These are phyloP conservation scores for Sugiyamaella castrensis DNA, from an alignment of 1,139 yeast genomes.

Conservation along the genomic window DNA sequence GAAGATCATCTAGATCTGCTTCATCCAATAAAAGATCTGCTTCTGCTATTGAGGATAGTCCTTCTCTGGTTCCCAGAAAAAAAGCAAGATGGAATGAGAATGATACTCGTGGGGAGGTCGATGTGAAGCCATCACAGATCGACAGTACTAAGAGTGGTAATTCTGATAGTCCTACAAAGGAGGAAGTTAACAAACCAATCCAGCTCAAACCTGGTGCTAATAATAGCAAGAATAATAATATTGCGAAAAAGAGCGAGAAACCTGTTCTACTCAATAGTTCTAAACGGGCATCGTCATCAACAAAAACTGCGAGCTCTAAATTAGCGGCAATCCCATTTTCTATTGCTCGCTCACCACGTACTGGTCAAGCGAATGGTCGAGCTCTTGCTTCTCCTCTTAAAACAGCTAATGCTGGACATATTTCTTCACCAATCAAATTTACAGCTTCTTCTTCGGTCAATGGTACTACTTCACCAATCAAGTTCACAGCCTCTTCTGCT, in stretches of 20 bases:
- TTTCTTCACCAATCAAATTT: neutral
- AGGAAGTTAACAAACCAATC: neutral
- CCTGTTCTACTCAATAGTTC: neutral
- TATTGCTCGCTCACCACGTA: neutral
- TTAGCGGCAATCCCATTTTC: neutral
- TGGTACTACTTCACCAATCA: neutral
- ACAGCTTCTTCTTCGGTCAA: neutral
- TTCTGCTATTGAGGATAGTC: conserved; percentile 4
- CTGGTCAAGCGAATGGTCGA: neutral
- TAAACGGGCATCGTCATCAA: neutral
- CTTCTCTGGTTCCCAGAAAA: conserved; percentile 1
- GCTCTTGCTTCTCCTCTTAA: too few species aligned
- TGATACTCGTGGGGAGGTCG: conserved; percentile 1
- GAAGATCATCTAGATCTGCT: neutral
- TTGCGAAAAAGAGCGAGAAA: too few species aligned
- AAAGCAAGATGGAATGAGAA: neutral
- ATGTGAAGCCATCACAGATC: neutral
- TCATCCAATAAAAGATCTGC: neutral
- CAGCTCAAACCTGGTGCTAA: neutral
- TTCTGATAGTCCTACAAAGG: neutral
- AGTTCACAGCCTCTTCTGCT: neutral
- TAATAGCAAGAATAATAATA: too few species aligned
- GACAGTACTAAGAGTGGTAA: neutral
- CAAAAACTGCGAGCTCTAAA: neutral
- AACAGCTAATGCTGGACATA: neutral